phyloP scores from a whole-genome alignment of 345 rosid species.

The Gossypium bickii region DNA sequence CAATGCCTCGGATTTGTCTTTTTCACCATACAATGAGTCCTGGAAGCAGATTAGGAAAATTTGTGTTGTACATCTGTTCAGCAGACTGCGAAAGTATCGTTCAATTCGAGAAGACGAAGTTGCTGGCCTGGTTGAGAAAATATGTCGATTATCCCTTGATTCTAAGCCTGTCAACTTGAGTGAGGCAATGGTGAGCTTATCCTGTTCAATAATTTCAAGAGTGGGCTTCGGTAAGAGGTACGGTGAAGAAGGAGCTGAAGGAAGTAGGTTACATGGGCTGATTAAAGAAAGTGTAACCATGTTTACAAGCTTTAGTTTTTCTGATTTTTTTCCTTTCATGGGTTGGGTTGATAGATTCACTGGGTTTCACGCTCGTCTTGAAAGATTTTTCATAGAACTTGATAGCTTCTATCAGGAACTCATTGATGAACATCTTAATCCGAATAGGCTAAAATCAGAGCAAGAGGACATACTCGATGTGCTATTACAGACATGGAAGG shows the following conservation, averaged over 20 bases:
- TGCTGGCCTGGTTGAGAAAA: slow-evolving; percentile 24
- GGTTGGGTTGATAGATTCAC: slow-evolving; percentile 41
- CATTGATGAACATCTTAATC: slow-evolving; percentile 37
- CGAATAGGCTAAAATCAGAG: neutral
- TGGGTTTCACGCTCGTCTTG: slow-evolving; percentile 26
- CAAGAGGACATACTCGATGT: slow-evolving; percentile 28
- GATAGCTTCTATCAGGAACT: slow-evolving; percentile 38
- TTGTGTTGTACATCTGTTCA: slow-evolving; percentile 25
- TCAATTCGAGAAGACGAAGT: slow-evolving; percentile 42
- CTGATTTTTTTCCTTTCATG: slow-evolving; percentile 33
- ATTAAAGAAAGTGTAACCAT: slow-evolving; percentile 29
- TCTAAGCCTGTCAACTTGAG: slow-evolving; percentile 20
- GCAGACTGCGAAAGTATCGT: slow-evolving; percentile 28
- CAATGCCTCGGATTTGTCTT: slow-evolving; percentile 23
- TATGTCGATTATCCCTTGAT: slow-evolving; percentile 8
- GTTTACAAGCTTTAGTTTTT: slow-evolving; percentile 31
- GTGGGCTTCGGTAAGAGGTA: neutral
- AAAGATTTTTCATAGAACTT: slow-evolving; percentile 24
- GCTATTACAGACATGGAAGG: too few species aligned
- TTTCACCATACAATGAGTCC: slow-evolving; percentile 26
- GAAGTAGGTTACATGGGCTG: slow-evolving; percentile 22
- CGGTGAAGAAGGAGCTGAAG: slow-evolving; percentile 28
- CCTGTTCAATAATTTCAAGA: neutral
- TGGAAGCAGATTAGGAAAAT: slow-evolving; percentile 30
- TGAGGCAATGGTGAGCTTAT: neutral